Base-by-base conservation (phyloP, 202 grass and related monocot species). In the Hordeum pubiflorum region DNA sequence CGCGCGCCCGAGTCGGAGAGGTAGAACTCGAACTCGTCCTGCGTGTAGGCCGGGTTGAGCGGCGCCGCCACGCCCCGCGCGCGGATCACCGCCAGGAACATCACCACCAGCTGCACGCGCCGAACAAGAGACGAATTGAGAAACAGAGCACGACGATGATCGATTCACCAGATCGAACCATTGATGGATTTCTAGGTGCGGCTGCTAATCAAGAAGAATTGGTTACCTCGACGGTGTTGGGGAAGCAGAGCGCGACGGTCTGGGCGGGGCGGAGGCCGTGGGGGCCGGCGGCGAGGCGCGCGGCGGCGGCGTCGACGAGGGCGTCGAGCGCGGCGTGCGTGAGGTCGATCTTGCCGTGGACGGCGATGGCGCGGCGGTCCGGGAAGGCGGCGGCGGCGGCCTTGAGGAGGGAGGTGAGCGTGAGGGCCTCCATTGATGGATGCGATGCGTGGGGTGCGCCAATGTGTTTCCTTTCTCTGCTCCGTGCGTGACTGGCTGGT, bases 11-110 rank as follows among this genome's bases (percentile, higher is more conserved):
- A 98, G 56, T 98, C 92, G 2, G 96, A 90, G 7, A 98, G 86
- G 85, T 95, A 98, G 80, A 98, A 98, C 76, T 88, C 85, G 40
- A 95, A 95, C 78, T 98, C 96, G 4, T 98, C 96, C 72, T 84
- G 77, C 54, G 90, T 98, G 78, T 98, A 98, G 48, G 89, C 88
- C 32, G 88, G 31, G 70, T 98, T 98, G 3, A 98, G 85, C 76
- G 95, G 88, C 23, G 90, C 76, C 11, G 92, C 92, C 46, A 94
- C 92, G 18, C 17, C 90, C 11, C 92, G 82, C 22, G 92, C 92
- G 0, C 92, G 88, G 54, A 93, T 87, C 10, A 88, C 88, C 20
- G 92, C 95, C 9, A 98, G 60, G 83, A 98, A 98, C 82, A 87
- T 75, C 68, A 98, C 63, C 63, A 94, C 95, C n/a, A 94, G 72